Percentiles rank a stretch among this genome's conserved stretches.
These are phyloP conservation scores for Polychaeton citri DNA, from an alignment of 2,329 filamentous ascomycete genomes.

Conservation along the genomic window DNA sequence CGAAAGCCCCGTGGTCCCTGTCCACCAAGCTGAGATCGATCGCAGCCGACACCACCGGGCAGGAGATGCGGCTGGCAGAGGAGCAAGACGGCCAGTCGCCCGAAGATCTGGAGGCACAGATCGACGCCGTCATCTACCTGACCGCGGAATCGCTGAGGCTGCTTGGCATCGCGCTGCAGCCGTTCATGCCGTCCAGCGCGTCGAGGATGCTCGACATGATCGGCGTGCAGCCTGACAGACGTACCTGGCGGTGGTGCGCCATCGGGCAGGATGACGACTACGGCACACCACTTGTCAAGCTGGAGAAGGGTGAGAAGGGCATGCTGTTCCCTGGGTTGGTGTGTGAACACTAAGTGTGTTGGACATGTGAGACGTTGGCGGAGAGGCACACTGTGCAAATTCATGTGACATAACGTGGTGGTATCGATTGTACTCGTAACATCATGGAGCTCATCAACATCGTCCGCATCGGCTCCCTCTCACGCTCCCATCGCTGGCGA, in stretches of 20 bases:
- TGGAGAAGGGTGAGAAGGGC: conserved; percentile 30
- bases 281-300: conserved; percentile 34
- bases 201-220: conserved; percentile 60
- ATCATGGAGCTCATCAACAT: not conserved
- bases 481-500: too few relatives aligned
- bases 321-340: conserved; percentile 39
- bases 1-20: conserved; percentile 55
- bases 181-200: conserved; percentile 76
- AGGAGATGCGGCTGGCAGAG: conserved; percentile 12
- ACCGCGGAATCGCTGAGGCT: conserved; percentile 66
- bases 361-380: not conserved
- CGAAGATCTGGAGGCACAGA: conserved; percentile 23
- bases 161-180: conserved; percentile 71
- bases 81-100: conserved; percentile 9
- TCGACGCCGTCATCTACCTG: conserved; percentile 54
- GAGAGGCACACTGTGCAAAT: not conserved
- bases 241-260: conserved; percentile 49
- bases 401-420: not conserved
- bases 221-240: conserved; percentile 50
- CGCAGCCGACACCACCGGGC: conserved; percentile 16
- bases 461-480: not conserved
- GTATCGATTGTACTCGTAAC: not conserved
- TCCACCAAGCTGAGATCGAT: conserved; percentile 22
- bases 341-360: conserved; percentile 10
- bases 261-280: conserved; percentile 57